Evolutionary conservation across 805 yeast genomes (phyloP).

Genomic region (Spathaspora boniae): DNA sequence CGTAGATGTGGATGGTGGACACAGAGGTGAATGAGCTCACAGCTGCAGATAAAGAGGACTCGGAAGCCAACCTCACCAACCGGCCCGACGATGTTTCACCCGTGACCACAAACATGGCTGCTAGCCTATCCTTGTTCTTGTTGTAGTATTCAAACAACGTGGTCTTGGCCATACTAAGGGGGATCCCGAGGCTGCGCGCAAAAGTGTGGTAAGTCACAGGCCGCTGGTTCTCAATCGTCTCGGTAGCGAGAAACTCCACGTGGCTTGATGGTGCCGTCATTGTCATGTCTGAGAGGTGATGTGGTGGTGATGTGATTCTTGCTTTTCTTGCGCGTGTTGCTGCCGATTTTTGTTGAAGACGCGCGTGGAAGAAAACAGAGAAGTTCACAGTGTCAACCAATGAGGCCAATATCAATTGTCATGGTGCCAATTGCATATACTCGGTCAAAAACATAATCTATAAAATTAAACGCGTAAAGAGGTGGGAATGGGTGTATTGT

Average conservation of each 20-base stretch:
- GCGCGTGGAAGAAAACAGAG: neutral
- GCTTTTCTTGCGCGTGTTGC: neutral
- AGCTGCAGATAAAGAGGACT: too few species aligned
- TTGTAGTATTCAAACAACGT: slow-evolving; percentile 36
- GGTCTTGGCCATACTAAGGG: slow-evolving; percentile 36
- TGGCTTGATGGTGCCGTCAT: slow-evolving; percentile 27
- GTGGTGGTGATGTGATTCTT: neutral
- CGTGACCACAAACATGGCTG: slow-evolving; percentile 40
- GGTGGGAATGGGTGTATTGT: neutral
- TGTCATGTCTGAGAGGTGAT: slow-evolving; percentile 19
- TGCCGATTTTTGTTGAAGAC: neutral
- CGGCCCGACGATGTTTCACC: slow-evolving; percentile 27
- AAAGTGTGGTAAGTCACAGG: slow-evolving; percentile 41
- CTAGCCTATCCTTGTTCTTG: slow-evolving; percentile 29
- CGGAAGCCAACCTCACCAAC: too few species aligned
- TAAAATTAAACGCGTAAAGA: neutral
- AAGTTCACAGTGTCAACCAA: neutral
- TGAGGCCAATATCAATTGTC: neutral
- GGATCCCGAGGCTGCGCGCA: slow-evolving; percentile 37
- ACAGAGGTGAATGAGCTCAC: slow-evolving; percentile 26
- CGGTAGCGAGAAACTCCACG: slow-evolving; percentile 28
- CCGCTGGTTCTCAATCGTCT: slow-evolving; percentile 18
- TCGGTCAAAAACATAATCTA: neutral
- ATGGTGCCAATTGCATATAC: neutral
- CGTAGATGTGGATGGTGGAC: slow-evolving; percentile 36